Evolutionary conservation across 106 monocot genomes (phyloP).

Genomic region (Dendrobium catenatum): DNA sequence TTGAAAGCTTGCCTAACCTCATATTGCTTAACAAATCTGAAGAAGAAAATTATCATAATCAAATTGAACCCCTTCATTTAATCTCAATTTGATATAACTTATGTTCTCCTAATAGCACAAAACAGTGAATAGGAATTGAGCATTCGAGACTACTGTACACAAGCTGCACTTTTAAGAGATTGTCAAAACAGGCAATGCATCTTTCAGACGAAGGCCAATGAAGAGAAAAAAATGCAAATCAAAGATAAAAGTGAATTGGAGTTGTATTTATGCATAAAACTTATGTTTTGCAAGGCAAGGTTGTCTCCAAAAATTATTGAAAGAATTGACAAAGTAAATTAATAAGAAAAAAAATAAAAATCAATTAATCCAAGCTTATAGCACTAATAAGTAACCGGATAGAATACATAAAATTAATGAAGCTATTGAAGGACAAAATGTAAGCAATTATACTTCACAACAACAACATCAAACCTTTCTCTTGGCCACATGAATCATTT

Average conservation of each 20-base stretch:
- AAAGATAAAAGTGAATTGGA: not conserved
- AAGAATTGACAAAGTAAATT: not conserved
- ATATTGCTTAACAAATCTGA: constrained; percentile 54
- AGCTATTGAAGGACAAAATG: not conserved
- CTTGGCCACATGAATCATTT: too few relatives aligned
- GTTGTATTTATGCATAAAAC: not conserved
- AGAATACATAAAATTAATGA: not conserved
- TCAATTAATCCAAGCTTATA: not conserved
- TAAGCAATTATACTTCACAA: not conserved
- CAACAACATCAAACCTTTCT: too few relatives aligned
- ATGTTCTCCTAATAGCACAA: not conserved
- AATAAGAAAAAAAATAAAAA: constrained; percentile 2
- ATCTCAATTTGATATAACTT: not conserved
- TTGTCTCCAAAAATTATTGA: not conserved
- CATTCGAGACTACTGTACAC: not conserved
- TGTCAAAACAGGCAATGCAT: not conserved
- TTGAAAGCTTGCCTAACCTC: constrained; percentile 34
- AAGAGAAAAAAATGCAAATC: not conserved
- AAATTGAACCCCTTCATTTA: constrained; percentile 2
- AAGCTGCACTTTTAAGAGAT: not conserved
- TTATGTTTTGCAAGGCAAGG: not conserved
- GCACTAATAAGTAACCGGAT: not conserved
- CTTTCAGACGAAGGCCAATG: not conserved
- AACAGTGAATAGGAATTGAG: not conserved
- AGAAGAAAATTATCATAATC: not conserved